Conservation (phyloP, 257 asterid genomes). For the Apocynum venetum region DNA sequence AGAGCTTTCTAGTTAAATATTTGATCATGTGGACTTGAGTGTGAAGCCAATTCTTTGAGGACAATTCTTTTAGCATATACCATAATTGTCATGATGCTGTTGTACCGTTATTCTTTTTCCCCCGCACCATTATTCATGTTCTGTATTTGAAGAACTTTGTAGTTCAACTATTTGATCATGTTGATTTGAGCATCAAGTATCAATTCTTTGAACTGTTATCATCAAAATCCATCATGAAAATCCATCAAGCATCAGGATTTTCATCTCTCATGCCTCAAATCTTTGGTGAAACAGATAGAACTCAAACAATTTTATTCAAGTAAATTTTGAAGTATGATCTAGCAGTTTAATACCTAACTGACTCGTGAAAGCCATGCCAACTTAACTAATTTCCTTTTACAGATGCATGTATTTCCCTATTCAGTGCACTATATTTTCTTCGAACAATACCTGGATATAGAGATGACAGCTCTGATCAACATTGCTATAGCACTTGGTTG, state of each 20-base stretch:
- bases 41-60: background rate
- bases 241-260: background rate
- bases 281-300: background rate
- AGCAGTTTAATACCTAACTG: background rate
- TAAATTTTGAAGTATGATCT: background rate
- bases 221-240: background rate
- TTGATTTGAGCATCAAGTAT: background rate
- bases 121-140: background rate
- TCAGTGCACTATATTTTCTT: conserved; percentile 85
- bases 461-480: conserved; percentile 79
- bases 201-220: background rate
- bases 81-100: too few relatives aligned
- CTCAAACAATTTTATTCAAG: background rate
- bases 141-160: background rate
- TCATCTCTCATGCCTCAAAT: background rate
- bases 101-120: too few relatives aligned
- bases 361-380: background rate
- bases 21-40: background rate
- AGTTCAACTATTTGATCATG: background rate
- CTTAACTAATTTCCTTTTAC: conserved; percentile 26
- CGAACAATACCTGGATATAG: conserved; percentile 83
- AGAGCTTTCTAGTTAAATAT: background rate
- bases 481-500: conserved; percentile 78
- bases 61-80: background rate
- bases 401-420: conserved; percentile 79